Evolutionary conservation across 2,329 filamentous ascomycete species (phyloP), one percentile per base, ranked within the genome.

Genomic region (Aphanocladium album): DNA sequence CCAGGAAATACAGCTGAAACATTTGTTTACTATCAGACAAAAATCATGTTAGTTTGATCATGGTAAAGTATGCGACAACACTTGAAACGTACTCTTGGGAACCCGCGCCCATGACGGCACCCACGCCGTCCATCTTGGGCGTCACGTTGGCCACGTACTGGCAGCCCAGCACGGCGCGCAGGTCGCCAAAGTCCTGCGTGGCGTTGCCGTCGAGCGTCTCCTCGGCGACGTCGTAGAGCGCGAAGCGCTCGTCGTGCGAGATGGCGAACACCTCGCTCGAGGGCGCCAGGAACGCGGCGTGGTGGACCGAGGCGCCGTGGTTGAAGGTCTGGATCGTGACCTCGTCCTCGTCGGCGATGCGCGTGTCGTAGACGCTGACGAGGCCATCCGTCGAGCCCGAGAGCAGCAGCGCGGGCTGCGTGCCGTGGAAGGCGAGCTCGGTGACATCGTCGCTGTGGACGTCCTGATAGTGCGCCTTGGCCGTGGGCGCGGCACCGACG

Each of bases 301-400:
- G 88, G 71, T 91, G 89, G 64, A 93, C 83, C 0, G 89, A 90
- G 37, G 87, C 84, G 41, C 84, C 82, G 69, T 90, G 89, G 72
- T 93, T 93, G 71, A 93, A 86, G 14, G 91, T 89, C 73, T 91
- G 89, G 62, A 89, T 79, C 21, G 92, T 77, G 1, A 90, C 86
- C 51, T 93, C 90, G 69, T 93, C 90, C 73, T 93, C 90, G 66
- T 90, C 88, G 19, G 79, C 74, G 61, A 90, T 81, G 52, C 81
- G 80, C 19, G 84, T 88, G 74, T 95, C 87, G 74, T 89, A 90
- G 50, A 93, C 78, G 69, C 89, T 92, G 67, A 93, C 82, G 1
- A 93, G 82, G 7, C 89, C 89, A 73, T 95, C 90, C 16, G 89
- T 93, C 41, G 89, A 91, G 47, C 89, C 89, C 1, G 89, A 91